Evolutionary conservation across 1,139 yeast genomes (phyloP), one percentile per base, ranked within the genome.

Genomic region (Keqinozyma sinolaborantium): DNA sequence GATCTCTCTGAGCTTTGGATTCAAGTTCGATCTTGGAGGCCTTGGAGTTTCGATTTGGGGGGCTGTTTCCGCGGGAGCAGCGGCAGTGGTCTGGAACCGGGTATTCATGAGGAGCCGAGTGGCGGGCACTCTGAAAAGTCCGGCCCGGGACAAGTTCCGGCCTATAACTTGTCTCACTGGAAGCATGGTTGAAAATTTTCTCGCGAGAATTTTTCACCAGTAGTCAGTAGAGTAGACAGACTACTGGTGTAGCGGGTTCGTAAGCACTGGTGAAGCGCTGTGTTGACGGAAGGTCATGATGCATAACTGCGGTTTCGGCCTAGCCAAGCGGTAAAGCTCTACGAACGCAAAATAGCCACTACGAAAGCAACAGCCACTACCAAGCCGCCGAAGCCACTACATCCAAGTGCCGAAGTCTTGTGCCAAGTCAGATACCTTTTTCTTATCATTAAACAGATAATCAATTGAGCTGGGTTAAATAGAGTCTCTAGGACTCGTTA

Each of bases 401-500:
- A n/a, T n/a, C n/a, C n/a, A n/a, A n/a, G n/a, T n/a, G n/a, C n/a
- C n/a, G n/a, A n/a, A n/a, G n/a, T n/a, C n/a, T n/a, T n/a, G n/a
- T n/a, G n/a, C 21, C 40, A 39, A 28, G 30, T 63, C 69, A 62
- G 70, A 56, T 59, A 58, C 48, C 54, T 53, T 47, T 50, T 53
- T 67, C 62, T 64, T 68, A 62, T 67, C 73, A 68, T 60, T 48
- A 64, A 63, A 65, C 72, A 64, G 63, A 65, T 57, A 58, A 65
- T 68, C 73, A 68, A 68, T 60, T 68, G 74, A 68, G 73, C 73
- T 68, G 73, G 73, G 74, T 68, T 68, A 43, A 50, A 49, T 55
- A 56, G 69, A 63, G 70, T 59, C 69, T 45, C 53, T 45, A 41
- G 50, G 70, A 61, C 71, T 64, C 71, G 54, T 56, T 60, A 62